Evolutionary conservation across 345 rosid genomes (phyloP), one percentile per base, ranked within the genome.

Genomic region (Moringa oleifera): DNA sequence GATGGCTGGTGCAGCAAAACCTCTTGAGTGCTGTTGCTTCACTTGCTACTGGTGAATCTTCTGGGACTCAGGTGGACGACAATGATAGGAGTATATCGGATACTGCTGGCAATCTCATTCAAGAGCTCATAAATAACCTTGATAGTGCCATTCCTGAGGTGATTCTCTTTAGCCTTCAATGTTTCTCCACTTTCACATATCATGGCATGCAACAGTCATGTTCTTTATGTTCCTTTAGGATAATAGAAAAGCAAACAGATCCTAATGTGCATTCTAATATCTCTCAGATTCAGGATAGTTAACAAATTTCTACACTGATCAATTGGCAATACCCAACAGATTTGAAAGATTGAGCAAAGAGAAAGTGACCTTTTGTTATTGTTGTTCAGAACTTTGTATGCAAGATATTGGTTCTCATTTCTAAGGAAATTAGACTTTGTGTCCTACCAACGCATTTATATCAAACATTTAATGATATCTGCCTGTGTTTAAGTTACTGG

Each of bases 1-100:
- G 78, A 12, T 90, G 97, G 99, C 73, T 94, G 6, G 83, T 81
- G 59, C 92, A 79, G 77, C 65, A 89, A 50, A 86, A 86, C 59
- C 84, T 93, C 60, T 36, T 90, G 86, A 75, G 63, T 57, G 81
- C 87, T 12, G 71, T 80, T 57, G 78, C 88, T 62, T 71, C 89
- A 0, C 71, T 80, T n/a, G 58, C 70, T 53, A 63, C 68, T 3
- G 88, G 88, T 61, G 91, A 80, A 77, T 82, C 95, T 37, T 80
- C 97, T 23, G 62, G 56, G 25, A 76, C 20, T 63, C 59, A 68
- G 2, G 51, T 19, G n/a, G 82, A 62, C 33, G 66, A 41, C 28
- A 59, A 22, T 58, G 75, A 61, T n/a, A n/a, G n/a, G n/a, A 33
- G 6, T 55, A 50, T 66, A 10, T 80, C 80, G 0, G 90, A 83